phyloP scores from a whole-genome alignment of 345 rosid species.

The Gossypium stocksii region DNA sequence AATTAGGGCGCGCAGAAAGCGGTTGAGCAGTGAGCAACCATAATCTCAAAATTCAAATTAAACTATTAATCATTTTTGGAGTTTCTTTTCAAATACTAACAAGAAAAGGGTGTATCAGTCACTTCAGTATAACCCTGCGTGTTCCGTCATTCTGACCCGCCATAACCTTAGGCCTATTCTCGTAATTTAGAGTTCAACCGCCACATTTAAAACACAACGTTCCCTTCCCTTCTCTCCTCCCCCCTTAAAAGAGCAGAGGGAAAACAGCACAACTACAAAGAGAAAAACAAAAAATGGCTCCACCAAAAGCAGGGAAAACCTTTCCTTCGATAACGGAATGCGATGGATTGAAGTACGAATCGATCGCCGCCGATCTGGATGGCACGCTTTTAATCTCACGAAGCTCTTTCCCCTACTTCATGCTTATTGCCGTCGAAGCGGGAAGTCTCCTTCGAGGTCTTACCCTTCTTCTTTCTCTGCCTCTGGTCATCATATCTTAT shows the following conservation, averaged over 20 bases:
- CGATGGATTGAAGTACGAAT: conserved; percentile 37
- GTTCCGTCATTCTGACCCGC: conserved; percentile 3
- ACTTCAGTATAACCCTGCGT: not conserved
- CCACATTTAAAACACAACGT: conserved; percentile 52
- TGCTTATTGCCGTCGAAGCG: conserved; percentile 89
- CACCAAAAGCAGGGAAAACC: conserved; percentile 12
- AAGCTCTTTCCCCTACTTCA: conserved; percentile 87
- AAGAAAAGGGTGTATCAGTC: conserved; percentile 1
- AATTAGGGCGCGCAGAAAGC: not conserved
- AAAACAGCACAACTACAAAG: not conserved
- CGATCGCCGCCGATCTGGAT: conserved; percentile 90
- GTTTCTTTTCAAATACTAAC: not conserved
- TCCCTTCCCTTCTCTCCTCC: conserved; percentile 29
- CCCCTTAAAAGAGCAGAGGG: not conserved
- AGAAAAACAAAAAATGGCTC: conserved; percentile 28
- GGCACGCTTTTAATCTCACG: conserved; percentile 78
- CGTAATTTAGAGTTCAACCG: conserved; percentile 27
- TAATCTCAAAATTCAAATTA: not conserved
- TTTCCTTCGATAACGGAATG: conserved; percentile 61
- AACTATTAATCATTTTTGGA: no score
- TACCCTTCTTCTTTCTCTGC: conserved; percentile 65
- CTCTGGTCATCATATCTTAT: conserved; percentile 59
- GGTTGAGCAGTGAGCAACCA: not conserved
- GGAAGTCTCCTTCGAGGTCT: conserved; percentile 88
- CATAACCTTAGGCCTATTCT: conserved; percentile 19